A percentile compares a stretch with the other conserved stretches of the same genome.
phyloP scores from a whole-genome alignment of 2,329 filamentous ascomycete genomes.

The Penicillium hordei region DNA sequence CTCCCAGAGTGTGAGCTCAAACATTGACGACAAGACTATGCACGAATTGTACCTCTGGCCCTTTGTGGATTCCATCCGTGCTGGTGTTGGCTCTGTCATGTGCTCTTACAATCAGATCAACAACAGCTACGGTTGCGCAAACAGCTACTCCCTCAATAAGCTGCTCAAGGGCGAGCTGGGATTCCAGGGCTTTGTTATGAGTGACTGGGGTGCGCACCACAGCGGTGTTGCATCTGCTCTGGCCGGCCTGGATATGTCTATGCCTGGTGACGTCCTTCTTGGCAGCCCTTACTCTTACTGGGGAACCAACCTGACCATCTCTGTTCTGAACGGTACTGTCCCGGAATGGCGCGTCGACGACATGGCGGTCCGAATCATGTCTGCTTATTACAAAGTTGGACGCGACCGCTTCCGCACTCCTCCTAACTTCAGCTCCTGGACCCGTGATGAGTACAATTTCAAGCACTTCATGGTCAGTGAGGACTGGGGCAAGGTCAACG shows the following conservation, averaged over 20 bases:
- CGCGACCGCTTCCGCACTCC: slow-evolving; percentile 53
- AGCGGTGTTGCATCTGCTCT: slow-evolving; percentile 65
- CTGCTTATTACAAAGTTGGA: slow-evolving; percentile 64
- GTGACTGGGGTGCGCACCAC: slow-evolving; percentile 77
- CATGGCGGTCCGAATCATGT: slow-evolving; percentile 79
- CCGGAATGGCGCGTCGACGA: slow-evolving; percentile 87
- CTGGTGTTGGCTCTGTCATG: slow-evolving; percentile 67
- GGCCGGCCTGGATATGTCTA: slow-evolving; percentile 75
- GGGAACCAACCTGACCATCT: slow-evolving; percentile 84
- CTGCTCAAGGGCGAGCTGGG: slow-evolving; percentile 70
- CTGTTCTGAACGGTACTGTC: slow-evolving; percentile 84
- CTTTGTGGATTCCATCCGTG: slow-evolving; percentile 66
- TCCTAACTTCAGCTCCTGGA: slow-evolving; percentile 90
- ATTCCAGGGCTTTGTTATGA: slow-evolving; percentile 70
- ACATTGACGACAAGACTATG: slow-evolving; percentile 64
- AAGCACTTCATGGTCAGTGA: slow-evolving; percentile 63
- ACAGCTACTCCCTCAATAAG: slow-evolving; percentile 59
- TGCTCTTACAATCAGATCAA: slow-evolving; percentile 73
- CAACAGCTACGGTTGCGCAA: slow-evolving; percentile 67
- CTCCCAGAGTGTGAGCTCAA: slow-evolving; percentile 59
- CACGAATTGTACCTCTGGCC: slow-evolving; percentile 67
- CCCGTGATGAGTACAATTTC: slow-evolving; percentile 69
- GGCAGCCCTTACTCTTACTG: slow-evolving; percentile 71
- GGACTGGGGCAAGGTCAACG: slow-evolving; percentile 66
- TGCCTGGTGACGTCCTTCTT: slow-evolving; percentile 80